Conservation (phyloP, 169 alveolate genomes). For the Plasmodium inui region DNA sequence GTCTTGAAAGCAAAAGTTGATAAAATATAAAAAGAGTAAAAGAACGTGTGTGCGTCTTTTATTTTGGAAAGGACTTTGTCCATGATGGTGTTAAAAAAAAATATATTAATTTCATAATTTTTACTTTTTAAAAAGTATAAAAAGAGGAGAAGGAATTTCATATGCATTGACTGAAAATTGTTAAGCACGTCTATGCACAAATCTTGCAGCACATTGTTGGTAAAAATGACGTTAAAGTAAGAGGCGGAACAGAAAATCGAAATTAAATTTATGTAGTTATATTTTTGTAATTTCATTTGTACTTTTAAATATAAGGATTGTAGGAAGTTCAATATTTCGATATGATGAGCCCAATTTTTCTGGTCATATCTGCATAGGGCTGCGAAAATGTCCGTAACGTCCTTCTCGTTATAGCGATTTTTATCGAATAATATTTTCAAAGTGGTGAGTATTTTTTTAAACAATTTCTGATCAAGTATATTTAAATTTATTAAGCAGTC, state of each 20-base stretch:
- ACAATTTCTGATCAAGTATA: constrained; percentile 26
- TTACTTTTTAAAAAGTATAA: constrained; percentile 43
- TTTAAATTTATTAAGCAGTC: constrained; percentile 45
- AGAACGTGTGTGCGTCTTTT: neutral
- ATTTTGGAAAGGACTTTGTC: constrained; percentile 17
- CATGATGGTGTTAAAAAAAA: constrained; percentile 27
- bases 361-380: constrained; percentile 22
- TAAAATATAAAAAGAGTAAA: constrained; percentile 18
- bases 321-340: constrained; percentile 21
- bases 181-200: constrained; percentile 59
- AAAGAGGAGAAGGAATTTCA: constrained; percentile 13
- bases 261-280: constrained; percentile 25
- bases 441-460: constrained; percentile 13
- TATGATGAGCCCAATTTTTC: neutral
- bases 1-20: constrained; percentile 9
- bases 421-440: constrained; percentile 53
- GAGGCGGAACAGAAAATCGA: constrained; percentile 41
- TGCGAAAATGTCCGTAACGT: constrained; percentile 39
- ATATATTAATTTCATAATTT: constrained; percentile 26
- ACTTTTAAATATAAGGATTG: constrained; percentile 23
- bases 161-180: constrained; percentile 4
- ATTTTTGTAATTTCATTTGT: constrained; percentile 27
- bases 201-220: constrained; percentile 33
- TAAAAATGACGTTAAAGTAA: constrained; percentile 29
- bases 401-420: constrained; percentile 64